Evolutionary conservation across 2,329 filamentous ascomycete species (phyloP).

Genomic region (Myotisia sp.): DNA sequence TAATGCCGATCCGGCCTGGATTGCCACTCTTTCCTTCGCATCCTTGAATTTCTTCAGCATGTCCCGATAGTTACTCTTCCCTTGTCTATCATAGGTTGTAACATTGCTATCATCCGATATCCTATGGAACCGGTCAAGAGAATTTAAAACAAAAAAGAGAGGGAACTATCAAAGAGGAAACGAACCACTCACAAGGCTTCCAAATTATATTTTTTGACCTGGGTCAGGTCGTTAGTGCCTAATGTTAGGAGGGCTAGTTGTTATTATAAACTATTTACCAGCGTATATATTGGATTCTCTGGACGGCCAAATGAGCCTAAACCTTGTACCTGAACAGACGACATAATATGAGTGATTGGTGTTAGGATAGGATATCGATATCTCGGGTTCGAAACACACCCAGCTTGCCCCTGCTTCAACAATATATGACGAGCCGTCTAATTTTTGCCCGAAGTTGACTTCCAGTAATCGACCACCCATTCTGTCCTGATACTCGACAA

Average conservation of each 20-base stretch:
- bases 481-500: slow-evolving; percentile 48
- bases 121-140: slow-evolving; percentile 32
- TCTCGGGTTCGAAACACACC: slow-evolving; percentile 30
- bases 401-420: slow-evolving; percentile 57
- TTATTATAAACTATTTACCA: slow-evolving; percentile 20
- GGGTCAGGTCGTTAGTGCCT: too few species aligned
- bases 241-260: too few species aligned
- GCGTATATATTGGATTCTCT: slow-evolving; percentile 50
- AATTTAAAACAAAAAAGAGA: background rate
- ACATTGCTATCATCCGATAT: slow-evolving; percentile 47
- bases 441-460: slow-evolving; percentile 40
- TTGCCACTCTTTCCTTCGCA: slow-evolving; percentile 33
- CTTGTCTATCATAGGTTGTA: slow-evolving; percentile 46
- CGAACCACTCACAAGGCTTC: slow-evolving; percentile 4
- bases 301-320: background rate
- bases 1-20: slow-evolving; percentile 44
- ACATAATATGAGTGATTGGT: too few species aligned
- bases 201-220: slow-evolving; percentile 41
- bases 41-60: slow-evolving; percentile 39
- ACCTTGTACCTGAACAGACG: background rate
- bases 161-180: too few species aligned
- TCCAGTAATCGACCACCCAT: slow-evolving; percentile 51
- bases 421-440: slow-evolving; percentile 39
- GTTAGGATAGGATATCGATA: too few species aligned
- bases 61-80: slow-evolving; percentile 37